Percentiles rank a stretch among this genome's conserved stretches.
Conservation (phyloP, 2,329 filamentous ascomycete species). For the Fusarium vanettenii region DNA sequence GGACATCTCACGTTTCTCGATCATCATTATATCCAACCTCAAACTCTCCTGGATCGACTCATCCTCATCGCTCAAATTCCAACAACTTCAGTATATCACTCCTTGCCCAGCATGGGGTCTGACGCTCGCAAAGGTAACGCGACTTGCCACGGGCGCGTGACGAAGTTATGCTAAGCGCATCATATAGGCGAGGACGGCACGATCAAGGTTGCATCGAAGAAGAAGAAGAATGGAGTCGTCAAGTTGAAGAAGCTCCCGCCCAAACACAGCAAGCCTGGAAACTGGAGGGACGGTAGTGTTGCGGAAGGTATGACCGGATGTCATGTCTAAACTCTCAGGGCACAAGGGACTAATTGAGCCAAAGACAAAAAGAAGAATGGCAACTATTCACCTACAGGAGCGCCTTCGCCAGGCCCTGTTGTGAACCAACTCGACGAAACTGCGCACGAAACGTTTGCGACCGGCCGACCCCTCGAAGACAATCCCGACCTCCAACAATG, state of each 20-base stretch:
- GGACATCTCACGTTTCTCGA: conserved; percentile 1
- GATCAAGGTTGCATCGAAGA: conserved; percentile 72
- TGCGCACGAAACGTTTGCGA: conserved; percentile 82
- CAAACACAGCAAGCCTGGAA: conserved; percentile 74
- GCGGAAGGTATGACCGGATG: conserved; percentile 64
- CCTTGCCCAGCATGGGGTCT: conserved; percentile 33
- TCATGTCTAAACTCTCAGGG: background rate
- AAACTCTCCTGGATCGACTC: background rate
- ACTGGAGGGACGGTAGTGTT: conserved; percentile 76
- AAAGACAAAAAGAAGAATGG: conserved; percentile 67
- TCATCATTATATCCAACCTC: conserved; percentile 11
- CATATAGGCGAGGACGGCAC: conserved; percentile 65
- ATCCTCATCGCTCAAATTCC: background rate
- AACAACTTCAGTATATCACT: background rate
- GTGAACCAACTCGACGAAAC: conserved; percentile 79
- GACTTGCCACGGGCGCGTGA: conserved; percentile 16
- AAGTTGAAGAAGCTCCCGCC: conserved; percentile 73
- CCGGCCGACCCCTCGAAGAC: conserved; percentile 84
- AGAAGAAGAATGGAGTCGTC: conserved; percentile 65
- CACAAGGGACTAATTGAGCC: conserved; percentile 35
- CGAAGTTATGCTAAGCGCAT: conserved; percentile 29
- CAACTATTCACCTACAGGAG: conserved; percentile 55
- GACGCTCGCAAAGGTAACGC: conserved; percentile 47
- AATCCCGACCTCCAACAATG: conserved; percentile 83
- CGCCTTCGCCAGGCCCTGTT: conserved; percentile 64